Evolutionary conservation across 805 yeast genomes (phyloP).

Genomic region (Millerozyma acaciae): DNA sequence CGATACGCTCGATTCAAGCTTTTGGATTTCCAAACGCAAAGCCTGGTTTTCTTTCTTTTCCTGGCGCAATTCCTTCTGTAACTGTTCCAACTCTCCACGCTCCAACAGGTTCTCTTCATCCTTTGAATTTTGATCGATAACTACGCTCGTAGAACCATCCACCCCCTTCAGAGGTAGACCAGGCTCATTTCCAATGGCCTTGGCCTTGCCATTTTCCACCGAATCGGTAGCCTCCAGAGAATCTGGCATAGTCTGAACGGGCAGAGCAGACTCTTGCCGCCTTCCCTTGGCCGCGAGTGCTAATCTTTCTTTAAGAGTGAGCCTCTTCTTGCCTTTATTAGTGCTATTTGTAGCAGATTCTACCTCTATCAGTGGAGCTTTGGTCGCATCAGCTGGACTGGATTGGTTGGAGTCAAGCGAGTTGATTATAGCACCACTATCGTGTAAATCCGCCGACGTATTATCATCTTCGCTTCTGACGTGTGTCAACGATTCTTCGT

Average conservation of each 20-base stretch:
- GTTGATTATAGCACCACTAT: no score
- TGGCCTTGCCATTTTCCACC: no score
- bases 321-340: constrained; percentile 44
- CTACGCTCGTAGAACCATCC: not conserved
- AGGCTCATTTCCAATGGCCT: no score
- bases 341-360: no score
- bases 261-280: constrained; percentile 7
- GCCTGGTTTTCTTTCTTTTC: not conserved
- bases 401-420: no score
- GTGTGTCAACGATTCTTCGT: no score
- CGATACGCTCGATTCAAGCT: not conserved
- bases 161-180: no score
- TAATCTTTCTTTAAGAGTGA: constrained; percentile 79
- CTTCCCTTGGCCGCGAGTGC: constrained; percentile 70
- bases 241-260: constrained; percentile 4
- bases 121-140: constrained; percentile 1
- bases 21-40: constrained; percentile 4
- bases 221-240: no score
- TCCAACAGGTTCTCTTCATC: constrained; percentile 3
- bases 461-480: no score
- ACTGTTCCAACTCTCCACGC: constrained; percentile 2
- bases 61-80: constrained; percentile 1
- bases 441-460: no score
- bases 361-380: no score
- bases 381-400: no score